Conservation (phyloP, 805 yeast species). For the Kodamaea kakaduensis region DNA sequence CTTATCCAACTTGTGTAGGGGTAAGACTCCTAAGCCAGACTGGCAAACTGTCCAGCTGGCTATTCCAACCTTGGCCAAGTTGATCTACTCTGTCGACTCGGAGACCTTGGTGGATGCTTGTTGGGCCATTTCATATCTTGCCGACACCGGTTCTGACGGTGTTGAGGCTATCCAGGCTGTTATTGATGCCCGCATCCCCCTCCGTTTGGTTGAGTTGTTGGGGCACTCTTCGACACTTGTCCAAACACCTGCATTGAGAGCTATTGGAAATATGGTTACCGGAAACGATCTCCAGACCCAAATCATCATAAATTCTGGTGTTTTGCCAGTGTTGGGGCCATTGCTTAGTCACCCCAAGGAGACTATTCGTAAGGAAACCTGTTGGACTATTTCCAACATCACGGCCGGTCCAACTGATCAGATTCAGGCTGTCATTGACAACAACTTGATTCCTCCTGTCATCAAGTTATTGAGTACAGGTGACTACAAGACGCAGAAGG, state of each 20-base stretch:
- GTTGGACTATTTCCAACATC: conserved; percentile 98
- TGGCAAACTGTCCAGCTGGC: conserved; percentile 86
- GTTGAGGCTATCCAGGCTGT: conserved; percentile 95
- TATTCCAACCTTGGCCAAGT: conserved; percentile 85
- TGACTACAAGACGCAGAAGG: conserved; percentile 94
- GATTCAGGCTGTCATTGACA: conserved; percentile 94
- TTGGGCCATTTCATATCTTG: conserved; percentile 95
- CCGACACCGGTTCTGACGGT: no score
- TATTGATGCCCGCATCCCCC: conserved; percentile 92
- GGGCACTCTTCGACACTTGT: conserved; percentile 79
- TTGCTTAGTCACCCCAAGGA: conserved; percentile 83
- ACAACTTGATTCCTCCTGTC: conserved; percentile 88
- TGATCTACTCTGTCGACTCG: conserved; percentile 84
- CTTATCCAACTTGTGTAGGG: conserved; percentile 91
- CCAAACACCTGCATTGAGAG: conserved; percentile 96
- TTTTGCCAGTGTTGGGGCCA: conserved; percentile 77
- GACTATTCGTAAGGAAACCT: conserved; percentile 91
- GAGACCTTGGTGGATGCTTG: conserved; percentile 96
- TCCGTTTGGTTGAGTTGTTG: conserved; percentile 86
- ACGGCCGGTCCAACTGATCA: conserved; percentile 96
- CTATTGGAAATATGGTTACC: conserved; percentile 96
- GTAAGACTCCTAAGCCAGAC: conserved; percentile 93
- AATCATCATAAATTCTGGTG: conserved; percentile 89
- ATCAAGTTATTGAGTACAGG: conserved; percentile 74
- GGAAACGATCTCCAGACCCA: conserved; percentile 97